phyloP scores from a whole-genome alignment of 805 yeast species.

The Candida chauliodis region DNA sequence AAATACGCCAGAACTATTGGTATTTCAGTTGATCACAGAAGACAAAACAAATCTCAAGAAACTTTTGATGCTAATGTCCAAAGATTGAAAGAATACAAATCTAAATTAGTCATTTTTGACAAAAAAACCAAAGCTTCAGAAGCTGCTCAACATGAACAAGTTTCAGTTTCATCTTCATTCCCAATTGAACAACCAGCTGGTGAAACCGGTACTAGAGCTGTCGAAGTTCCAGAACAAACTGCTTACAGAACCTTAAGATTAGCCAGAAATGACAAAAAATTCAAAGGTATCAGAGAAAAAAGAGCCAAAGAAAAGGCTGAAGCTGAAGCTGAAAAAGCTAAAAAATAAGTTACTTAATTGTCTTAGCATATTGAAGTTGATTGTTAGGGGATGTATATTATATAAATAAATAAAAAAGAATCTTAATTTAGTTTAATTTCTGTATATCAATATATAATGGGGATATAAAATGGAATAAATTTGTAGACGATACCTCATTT shows the following conservation, averaged over 20 bases:
- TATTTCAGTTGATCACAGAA: conserved; percentile 99
- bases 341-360: conserved; percentile 60
- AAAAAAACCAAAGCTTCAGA: conserved; percentile 76
- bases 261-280: conserved; percentile 92
- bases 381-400: conserved; percentile 8
- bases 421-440: conserved; percentile 5
- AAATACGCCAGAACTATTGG: conserved; percentile 98
- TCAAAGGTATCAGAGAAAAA: conserved; percentile 96
- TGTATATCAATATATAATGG: conserved; percentile 6
- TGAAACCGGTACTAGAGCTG: conserved; percentile 85
- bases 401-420: conserved; percentile 5
- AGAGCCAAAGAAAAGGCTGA: conserved; percentile 96
- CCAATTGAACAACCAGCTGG: conserved; percentile 80
- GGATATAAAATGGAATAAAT: not conserved
- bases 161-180: conserved; percentile 76
- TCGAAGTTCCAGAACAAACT: conserved; percentile 61
- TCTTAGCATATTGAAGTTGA: conserved; percentile 6
- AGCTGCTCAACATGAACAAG: conserved; percentile 62
- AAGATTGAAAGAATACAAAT: conserved; percentile 94
- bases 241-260: conserved; percentile 95
- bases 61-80: conserved; percentile 91
- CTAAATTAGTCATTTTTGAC: conserved; percentile 95
- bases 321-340: conserved; percentile 97
- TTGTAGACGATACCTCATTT: too few relatives aligned
- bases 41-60: conserved; percentile 97